Evolutionary conservation across 805 yeast species (phyloP), one percentile per base, ranked within the genome.

Genomic region (Myxozyma melibiosi): DNA sequence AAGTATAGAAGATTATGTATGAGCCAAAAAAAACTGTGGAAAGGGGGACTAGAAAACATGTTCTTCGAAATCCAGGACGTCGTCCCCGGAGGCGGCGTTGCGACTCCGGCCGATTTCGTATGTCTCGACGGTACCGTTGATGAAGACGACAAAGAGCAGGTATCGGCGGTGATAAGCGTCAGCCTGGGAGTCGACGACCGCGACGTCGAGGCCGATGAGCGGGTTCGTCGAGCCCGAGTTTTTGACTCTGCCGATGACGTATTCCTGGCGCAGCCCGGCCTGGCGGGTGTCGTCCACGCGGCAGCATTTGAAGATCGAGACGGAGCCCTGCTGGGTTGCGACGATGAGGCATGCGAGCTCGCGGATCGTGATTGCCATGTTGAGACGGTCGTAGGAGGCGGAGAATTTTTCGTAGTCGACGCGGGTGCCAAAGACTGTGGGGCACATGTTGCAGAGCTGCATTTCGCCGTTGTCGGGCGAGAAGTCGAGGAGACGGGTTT

Each of bases 391-490:
- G 37, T 37, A 47, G 6, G 61, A 58, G 2, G 61, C 56, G 3
- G 59, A 45, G 45, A 57, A 57, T 14, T 49, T 41, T 30, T 58
- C 63, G 13, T 38, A 20, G n/a, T 45, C 43, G 14, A 35, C 16
- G 11, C 63, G 53, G 9, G 49, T 38, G 31, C 61, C 63, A 46
- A 58, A 58, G 8, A 58, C 62, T 18, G 61, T 43, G 1, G 63
- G 63, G 24, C 57, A 58, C 11, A 58, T 35, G 27, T 56, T 58
- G 11, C 51, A 53, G 11, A 48, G 37, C 22, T 56, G 39, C 24
- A 44, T 39, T 14, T 16, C 51, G 11, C 51, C 30, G 8, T 30
- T n/a, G 4, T 56, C 47, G 3, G 37, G 22, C 2, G 34, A 18
- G 37, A 58, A 58, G 9, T 51, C 50, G 11, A 58, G 20, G 7